phyloP scores from a whole-genome alignment of 108 stramenopile species.

The Cyclostephanos tholiformis region DNA sequence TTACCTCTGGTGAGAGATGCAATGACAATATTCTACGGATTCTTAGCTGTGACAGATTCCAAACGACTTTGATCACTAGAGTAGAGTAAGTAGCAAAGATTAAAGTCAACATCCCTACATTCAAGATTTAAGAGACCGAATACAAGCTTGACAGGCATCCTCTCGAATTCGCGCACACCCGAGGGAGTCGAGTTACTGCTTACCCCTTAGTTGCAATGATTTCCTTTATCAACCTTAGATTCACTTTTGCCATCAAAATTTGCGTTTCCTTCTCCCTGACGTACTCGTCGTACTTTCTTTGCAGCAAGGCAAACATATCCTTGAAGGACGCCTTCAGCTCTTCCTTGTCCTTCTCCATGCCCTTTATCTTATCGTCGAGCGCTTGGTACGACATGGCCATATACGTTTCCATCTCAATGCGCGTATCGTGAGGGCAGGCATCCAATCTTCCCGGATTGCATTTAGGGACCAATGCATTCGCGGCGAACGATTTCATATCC shows the following conservation, averaged over 20 bases:
- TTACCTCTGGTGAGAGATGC: no score
- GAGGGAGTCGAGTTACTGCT: neutral
- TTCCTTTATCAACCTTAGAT: conserved; percentile 28
- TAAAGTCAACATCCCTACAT: neutral
- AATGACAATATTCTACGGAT: no score
- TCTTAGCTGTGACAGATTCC: neutral
- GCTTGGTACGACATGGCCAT: conserved; percentile 40
- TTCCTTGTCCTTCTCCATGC: conserved; percentile 20
- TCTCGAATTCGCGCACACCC: neutral
- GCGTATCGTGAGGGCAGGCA: conserved; percentile 57
- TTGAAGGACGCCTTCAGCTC: conserved; percentile 15
- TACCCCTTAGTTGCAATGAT: conserved; percentile 14
- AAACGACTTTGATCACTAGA: neutral
- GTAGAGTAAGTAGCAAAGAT: neutral
- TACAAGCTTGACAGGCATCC: neutral
- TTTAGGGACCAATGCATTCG: conserved; percentile 43
- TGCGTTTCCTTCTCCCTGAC: conserved; percentile 19
- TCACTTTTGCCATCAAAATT: conserved; percentile 24
- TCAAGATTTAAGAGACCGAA: neutral
- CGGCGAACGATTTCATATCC: conserved; percentile 52
- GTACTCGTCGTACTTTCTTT: conserved; percentile 24
- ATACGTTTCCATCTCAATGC: conserved; percentile 34
- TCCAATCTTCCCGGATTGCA: conserved; percentile 58
- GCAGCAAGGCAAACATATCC: conserved; percentile 23
- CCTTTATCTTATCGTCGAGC: conserved; percentile 34